Percentiles rank a stretch among this genome's conserved stretches.
Conservation (phyloP, 257 asterid species). For the Hygrophila difformis region DNA sequence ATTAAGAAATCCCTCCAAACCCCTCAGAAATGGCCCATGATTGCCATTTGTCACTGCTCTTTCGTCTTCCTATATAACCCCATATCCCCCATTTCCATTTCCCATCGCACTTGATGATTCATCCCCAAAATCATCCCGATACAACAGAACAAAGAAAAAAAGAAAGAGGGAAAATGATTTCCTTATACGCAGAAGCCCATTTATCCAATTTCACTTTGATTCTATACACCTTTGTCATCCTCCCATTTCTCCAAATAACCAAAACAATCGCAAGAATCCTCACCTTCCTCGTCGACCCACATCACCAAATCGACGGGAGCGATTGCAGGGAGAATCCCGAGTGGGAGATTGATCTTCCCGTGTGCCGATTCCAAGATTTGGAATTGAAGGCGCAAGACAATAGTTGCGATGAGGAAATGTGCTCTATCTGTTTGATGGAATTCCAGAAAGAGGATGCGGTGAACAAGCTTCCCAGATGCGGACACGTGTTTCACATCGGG, state of each 20-base stretch:
- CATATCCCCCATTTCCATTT: background rate
- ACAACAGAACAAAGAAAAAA: too few relatives aligned
- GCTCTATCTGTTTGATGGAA: constrained; percentile 58
- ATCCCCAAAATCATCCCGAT: background rate
- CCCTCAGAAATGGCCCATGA: too few relatives aligned
- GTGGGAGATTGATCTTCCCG: constrained; percentile 29
- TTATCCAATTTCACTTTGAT: constrained; percentile 12
- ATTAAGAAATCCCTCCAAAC: too few relatives aligned
- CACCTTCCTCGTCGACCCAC: constrained; percentile 29
- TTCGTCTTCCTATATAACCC: background rate
- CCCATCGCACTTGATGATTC: too few relatives aligned
- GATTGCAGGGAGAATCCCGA: background rate
- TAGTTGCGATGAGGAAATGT: constrained; percentile 21
- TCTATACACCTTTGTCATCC: constrained; percentile 17
- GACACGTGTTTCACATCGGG: constrained; percentile 45
- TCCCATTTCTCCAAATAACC: constrained; percentile 17
- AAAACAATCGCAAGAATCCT: background rate
- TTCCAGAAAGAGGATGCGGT: constrained; percentile 35
- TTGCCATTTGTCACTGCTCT: background rate
- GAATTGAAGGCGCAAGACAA: background rate
- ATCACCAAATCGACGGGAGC: constrained; percentile 12
- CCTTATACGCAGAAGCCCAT: constrained; percentile 17
- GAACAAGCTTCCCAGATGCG: constrained; percentile 42
- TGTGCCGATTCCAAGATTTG: constrained; percentile 9
- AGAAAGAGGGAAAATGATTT: constrained; percentile 27